A percentile compares a stretch with the other conserved stretches of the same genome.
Conservation (phyloP, 1,284 basidiomycete species). For the Trichosporon asahii region DNA sequence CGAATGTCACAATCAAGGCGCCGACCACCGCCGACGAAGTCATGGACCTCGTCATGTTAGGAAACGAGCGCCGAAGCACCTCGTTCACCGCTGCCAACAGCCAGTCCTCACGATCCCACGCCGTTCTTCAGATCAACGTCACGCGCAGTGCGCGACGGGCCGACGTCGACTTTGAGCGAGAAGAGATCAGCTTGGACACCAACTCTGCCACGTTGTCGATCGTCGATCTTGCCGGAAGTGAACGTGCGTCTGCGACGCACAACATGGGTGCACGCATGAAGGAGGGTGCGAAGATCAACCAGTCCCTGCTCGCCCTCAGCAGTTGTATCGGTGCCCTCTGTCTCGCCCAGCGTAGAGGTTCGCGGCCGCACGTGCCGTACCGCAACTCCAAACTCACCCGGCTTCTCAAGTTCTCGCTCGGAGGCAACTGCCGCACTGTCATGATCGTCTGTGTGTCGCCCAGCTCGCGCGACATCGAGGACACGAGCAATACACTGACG, state of each 20-base stretch:
- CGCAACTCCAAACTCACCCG: slow-evolving; percentile 95
- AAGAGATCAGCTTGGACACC: slow-evolving; percentile 55
- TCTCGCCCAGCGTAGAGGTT: slow-evolving; percentile 63
- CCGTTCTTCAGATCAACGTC: slow-evolving; percentile 90
- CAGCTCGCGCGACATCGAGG: slow-evolving; percentile 89
- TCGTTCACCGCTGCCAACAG: slow-evolving; percentile 91
- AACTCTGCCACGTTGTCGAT: slow-evolving; percentile 89
- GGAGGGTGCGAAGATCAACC: slow-evolving; percentile 96
- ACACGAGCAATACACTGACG: slow-evolving; percentile 92
- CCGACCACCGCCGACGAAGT: slow-evolving; percentile 84
- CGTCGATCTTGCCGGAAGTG: slow-evolving; percentile 93
- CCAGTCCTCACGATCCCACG: slow-evolving; percentile 91
- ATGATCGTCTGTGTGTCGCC: slow-evolving; percentile 97
- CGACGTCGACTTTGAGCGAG: slow-evolving; percentile 44
- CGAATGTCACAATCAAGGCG: slow-evolving; percentile 72
- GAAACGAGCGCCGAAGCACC: slow-evolving; percentile 81
- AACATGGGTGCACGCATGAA: slow-evolving; percentile 98
- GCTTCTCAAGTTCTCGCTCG: slow-evolving; percentile 90
- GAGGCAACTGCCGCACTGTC: slow-evolving; percentile 95
- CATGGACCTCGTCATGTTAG: slow-evolving; percentile 81
- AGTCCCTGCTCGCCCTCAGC: slow-evolving; percentile 87
- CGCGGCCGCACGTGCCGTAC: slow-evolving; percentile 85
- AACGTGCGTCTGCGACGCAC: slow-evolving; percentile 85
- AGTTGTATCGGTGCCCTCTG: slow-evolving; percentile 97
- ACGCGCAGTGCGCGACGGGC: slow-evolving; percentile 63